These are phyloP conservation scores for Colletotrichum plurivorum DNA, from an alignment of 2,329 filamentous ascomycete species.

Conservation along the genomic window DNA sequence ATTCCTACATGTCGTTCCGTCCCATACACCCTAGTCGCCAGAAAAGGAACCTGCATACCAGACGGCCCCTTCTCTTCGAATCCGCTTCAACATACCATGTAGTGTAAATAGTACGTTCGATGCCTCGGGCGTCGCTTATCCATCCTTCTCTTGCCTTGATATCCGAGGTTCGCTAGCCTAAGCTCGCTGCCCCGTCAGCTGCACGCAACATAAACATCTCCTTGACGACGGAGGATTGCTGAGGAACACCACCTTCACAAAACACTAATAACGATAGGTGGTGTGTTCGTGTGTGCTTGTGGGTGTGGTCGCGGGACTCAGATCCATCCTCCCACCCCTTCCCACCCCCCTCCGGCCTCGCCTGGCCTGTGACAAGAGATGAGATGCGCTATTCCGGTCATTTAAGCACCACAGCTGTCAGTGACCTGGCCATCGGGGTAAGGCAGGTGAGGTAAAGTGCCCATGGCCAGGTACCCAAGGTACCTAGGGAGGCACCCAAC, in stretches of 20 bases:
- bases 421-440: constrained; percentile 8
- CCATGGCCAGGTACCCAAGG: no score
- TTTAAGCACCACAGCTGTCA: constrained; percentile 24
- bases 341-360: constrained; percentile 27
- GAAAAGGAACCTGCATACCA: neutral
- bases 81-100: no score
- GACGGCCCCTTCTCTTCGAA: neutral
- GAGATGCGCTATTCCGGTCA: constrained; percentile 36
- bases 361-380: constrained; percentile 34
- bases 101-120: neutral
- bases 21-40: neutral
- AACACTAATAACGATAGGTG: constrained; percentile 3
- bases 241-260: neutral
- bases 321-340: constrained; percentile 29
- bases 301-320: constrained; percentile 25
- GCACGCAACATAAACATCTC: constrained; percentile 1
- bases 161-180: constrained; percentile 10
- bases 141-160: constrained; percentile 2
- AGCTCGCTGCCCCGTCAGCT: constrained; percentile 29
- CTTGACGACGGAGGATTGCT: neutral
- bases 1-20: neutral
- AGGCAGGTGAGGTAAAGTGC: no score
- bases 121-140: neutral
- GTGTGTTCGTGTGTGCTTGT: constrained; percentile 17
- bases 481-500: no score